These are phyloP conservation scores for Alternaria triticina DNA, from an alignment of 2,329 filamentous ascomycete species.

Conservation along the genomic window DNA sequence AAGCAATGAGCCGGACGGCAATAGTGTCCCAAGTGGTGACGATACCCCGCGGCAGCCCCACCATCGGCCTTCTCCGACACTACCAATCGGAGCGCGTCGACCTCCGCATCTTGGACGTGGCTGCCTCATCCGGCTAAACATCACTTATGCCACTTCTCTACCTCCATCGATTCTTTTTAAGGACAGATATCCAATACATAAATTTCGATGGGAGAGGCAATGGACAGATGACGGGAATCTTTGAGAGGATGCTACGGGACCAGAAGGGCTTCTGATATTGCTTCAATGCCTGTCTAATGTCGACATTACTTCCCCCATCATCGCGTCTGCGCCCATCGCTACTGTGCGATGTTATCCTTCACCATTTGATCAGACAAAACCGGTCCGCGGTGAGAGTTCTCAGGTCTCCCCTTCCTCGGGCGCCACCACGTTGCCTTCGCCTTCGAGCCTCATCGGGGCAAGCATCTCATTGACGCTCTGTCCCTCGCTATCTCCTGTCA, in stretches of 20 bases:
- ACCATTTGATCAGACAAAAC: background rate
- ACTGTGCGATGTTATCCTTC: background rate
- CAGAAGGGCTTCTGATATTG: background rate
- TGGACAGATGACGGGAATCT: no score
- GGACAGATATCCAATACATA: background rate
- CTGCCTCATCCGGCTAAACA: background rate
- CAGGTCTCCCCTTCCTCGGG: background rate
- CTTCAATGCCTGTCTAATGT: background rate
- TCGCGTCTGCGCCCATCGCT: background rate
- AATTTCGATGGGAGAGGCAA: background rate
- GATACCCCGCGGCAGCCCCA: conserved; percentile 11
- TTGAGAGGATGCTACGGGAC: background rate
- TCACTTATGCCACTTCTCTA: background rate
- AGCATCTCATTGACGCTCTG: background rate
- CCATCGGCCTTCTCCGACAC: conserved; percentile 1
- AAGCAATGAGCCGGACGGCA: background rate
- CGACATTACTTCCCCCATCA: accelerated
- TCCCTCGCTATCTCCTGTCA: background rate
- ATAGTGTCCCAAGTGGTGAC: background rate
- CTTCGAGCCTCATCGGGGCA: background rate
- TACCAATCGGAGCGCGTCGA: conserved; percentile 14
- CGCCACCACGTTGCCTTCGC: background rate
- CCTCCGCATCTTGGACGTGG: conserved; percentile 1
- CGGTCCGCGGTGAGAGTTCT: background rate
- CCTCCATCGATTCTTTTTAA: background rate